Evolutionary conservation across 1,284 basidiomycete genomes (phyloP).

Genomic region (Rhodotorula sp.): DNA sequence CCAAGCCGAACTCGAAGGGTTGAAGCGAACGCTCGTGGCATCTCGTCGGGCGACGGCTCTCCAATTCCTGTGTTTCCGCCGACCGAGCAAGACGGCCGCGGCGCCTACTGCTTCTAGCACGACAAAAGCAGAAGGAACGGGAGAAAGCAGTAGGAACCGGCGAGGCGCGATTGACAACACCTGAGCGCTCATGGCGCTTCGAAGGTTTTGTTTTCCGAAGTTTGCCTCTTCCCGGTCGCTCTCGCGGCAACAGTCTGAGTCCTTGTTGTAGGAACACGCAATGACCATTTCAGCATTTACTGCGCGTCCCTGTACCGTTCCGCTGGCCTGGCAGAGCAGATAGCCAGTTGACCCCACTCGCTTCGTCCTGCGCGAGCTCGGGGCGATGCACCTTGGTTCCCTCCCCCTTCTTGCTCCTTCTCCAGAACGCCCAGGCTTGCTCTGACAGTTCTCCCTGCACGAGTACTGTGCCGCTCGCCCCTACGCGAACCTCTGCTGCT

Average conservation of each 20-base stretch:
- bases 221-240: too few species aligned
- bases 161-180: conserved; percentile 21
- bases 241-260: too few species aligned
- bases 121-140: neutral
- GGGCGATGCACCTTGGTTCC: neutral
- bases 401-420: conserved; percentile 3
- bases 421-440: neutral
- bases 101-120: conserved; percentile 1
- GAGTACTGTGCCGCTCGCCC: neutral
- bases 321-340: too few species aligned
- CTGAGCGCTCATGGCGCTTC: neutral
- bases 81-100: conserved; percentile 19
- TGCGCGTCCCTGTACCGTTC: too few species aligned
- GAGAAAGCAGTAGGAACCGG: neutral
- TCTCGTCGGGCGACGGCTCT: conserved; percentile 86
- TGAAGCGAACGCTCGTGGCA: conserved; percentile 84
- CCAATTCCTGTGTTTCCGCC: conserved; percentile 74
- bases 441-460: neutral
- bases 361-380: neutral
- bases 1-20: conserved; percentile 70
- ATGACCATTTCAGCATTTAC: too few species aligned
- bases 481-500: neutral
- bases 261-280: too few species aligned
- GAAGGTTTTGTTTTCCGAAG: neutral
- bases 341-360: neutral